These are phyloP conservation scores for Ogataea thermomethanolica DNA, from an alignment of 805 yeast species.

Conservation along the genomic window DNA sequence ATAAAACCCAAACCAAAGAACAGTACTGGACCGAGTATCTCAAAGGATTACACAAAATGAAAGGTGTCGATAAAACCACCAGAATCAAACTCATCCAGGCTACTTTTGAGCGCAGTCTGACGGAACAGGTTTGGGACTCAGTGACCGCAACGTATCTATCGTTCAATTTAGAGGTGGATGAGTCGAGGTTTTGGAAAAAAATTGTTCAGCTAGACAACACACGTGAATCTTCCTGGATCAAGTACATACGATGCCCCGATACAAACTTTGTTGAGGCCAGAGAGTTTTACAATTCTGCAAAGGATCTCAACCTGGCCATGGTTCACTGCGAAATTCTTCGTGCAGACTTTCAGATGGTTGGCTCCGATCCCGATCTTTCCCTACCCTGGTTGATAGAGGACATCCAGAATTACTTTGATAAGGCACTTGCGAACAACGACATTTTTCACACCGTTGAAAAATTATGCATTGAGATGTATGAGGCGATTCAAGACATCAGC, in stretches of 20 bases:
- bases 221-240: not conserved
- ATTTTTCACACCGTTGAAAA: constrained; percentile 44
- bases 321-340: constrained; percentile 6
- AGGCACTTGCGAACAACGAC: constrained; percentile 33
- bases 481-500: constrained; percentile 29
- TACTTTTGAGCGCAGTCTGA: constrained; percentile 34
- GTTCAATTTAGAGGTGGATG: constrained; percentile 6
- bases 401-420: constrained; percentile 21
- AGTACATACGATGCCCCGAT: not conserved
- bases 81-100: constrained; percentile 15
- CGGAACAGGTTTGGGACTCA: constrained; percentile 21
- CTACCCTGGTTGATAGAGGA: constrained; percentile 17
- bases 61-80: constrained; percentile 7
- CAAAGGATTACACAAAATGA: constrained; percentile 6
- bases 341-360: constrained; percentile 7
- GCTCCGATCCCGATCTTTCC: constrained; percentile 5
- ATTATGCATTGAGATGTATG: constrained; percentile 35
- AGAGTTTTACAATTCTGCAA: no score
- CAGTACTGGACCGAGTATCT: constrained; percentile 21
- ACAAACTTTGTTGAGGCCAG: not conserved
- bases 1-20: constrained; percentile 15
- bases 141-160: constrained; percentile 32
- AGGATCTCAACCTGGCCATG: not conserved
- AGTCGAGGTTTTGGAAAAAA: constrained; percentile 1
- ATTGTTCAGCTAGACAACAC: not conserved